Conservation (phyloP, 352 stramenopile genomes). For the Plasmopara muralis region DNA sequence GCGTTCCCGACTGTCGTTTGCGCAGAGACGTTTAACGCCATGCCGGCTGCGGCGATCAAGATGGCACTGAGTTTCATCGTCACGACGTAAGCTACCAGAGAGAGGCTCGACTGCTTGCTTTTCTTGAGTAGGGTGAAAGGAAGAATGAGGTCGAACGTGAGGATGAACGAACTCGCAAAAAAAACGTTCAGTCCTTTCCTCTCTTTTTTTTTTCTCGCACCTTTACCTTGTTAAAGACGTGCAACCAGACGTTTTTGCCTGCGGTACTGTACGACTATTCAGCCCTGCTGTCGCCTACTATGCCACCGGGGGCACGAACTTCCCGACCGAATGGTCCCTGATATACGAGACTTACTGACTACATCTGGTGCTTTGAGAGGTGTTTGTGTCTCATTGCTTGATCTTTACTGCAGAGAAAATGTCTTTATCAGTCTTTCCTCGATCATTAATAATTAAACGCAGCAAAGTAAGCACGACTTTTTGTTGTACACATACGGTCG, state of each 20-base stretch:
- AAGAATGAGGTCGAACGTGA: conserved; percentile 16
- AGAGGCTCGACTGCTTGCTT: conserved; percentile 3
- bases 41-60: conserved; percentile 10
- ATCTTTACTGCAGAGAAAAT: no score
- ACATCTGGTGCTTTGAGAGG: no score
- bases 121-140: conserved; percentile 26
- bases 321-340: no score
- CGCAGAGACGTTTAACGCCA: conserved; percentile 13
- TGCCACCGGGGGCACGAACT: no score
- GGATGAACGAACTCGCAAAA: not conserved
- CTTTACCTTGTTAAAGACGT: not conserved
- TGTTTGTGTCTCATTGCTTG: no score
- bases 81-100: not conserved
- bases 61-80: conserved; percentile 26
- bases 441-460: no score
- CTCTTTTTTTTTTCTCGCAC: conserved; percentile 4
- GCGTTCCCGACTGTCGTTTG: not conserved
- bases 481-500: no score
- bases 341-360: no score
- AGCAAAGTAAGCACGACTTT: no score
- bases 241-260: conserved; percentile 15
- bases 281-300: no score
- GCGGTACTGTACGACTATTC: conserved; percentile 1
- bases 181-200: conserved; percentile 16
- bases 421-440: no score